phyloP scores from a whole-genome alignment of 139 green algal species.

The Diplosphaera chodatii region DNA sequence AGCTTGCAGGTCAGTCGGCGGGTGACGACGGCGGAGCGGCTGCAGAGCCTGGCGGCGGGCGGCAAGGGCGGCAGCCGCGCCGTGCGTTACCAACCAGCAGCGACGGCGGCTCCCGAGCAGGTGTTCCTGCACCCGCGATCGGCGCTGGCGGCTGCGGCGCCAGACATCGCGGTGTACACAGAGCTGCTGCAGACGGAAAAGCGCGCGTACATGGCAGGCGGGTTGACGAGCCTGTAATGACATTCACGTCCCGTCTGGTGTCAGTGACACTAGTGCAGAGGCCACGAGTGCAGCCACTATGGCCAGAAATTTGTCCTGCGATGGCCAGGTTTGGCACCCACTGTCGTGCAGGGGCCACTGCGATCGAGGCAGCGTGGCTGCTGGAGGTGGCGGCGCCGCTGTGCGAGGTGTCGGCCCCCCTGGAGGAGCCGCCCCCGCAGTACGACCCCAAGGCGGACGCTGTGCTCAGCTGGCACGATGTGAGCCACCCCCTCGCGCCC shows the following conservation, averaged over 20 bases:
- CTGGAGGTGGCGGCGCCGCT: constrained; percentile 47
- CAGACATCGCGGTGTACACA: constrained; percentile 75
- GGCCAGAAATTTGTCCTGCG: no score
- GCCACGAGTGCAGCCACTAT: no score
- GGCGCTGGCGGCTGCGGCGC: constrained; percentile 42
- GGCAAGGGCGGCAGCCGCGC: constrained; percentile 4
- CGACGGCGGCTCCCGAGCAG: constrained; percentile 33
- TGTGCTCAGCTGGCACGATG: constrained; percentile 63
- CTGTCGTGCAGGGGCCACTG: constrained; percentile 54
- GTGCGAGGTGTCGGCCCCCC: constrained; percentile 42
- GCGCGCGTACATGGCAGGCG: constrained; percentile 80
- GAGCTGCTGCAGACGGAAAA: constrained; percentile 73
- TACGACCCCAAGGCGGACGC: constrained; percentile 52
- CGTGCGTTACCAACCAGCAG: constrained; percentile 11
- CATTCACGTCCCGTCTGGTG: no score
- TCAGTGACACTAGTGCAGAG: no score
- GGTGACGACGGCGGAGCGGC: constrained; percentile 38
- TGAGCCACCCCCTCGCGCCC: no score
- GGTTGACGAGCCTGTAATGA: no score
- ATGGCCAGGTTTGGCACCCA: no score
- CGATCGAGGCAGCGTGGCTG: constrained; percentile 51
- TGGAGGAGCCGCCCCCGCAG: constrained; percentile 49
- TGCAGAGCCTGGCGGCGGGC: constrained; percentile 10
- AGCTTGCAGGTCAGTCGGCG: constrained; percentile 35
- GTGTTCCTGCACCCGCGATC: constrained; percentile 89